Evolutionary conservation across 2,329 filamentous ascomycete species (phyloP).

Genomic region (Elsinoe necatrix): DNA sequence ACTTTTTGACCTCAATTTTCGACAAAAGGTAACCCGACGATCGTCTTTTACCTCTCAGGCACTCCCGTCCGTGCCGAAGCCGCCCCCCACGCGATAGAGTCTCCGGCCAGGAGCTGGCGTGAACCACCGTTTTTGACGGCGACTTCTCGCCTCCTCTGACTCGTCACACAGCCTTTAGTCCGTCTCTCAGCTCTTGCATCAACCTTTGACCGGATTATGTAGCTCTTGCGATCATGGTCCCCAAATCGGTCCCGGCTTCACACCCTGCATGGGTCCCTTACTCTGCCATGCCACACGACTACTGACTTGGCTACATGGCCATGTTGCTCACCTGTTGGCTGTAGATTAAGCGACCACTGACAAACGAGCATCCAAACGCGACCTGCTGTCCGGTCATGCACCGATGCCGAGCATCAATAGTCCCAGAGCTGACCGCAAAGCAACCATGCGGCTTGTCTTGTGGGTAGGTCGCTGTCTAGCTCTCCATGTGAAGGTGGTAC

Average conservation of each 20-base stretch:
- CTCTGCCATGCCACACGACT: background rate
- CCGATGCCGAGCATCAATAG: background rate
- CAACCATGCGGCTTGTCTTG: background rate
- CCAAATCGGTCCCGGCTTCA: background rate
- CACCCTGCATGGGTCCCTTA: background rate
- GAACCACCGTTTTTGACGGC: background rate
- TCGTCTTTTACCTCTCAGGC: background rate
- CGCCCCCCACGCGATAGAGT: background rate
- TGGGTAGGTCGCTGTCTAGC: background rate
- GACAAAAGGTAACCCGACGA: background rate
- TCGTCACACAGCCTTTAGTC: background rate
- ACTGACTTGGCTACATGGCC: conserved; percentile 1
- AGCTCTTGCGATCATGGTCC: background rate
- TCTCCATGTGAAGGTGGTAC: background rate
- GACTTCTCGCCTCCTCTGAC: background rate
- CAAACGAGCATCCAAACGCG: background rate
- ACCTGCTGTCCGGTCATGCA: background rate
- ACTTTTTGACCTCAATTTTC: background rate
- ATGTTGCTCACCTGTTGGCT: background rate
- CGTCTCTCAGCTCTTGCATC: background rate
- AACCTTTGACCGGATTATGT: background rate
- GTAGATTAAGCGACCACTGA: conserved; percentile 4
- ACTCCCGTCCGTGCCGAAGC: background rate
- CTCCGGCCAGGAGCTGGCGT: background rate
- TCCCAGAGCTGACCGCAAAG: background rate